phyloP scores from a whole-genome alignment of 225 moss, liverwort and hornwort genomes.

The Marchantia polymorpha region DNA sequence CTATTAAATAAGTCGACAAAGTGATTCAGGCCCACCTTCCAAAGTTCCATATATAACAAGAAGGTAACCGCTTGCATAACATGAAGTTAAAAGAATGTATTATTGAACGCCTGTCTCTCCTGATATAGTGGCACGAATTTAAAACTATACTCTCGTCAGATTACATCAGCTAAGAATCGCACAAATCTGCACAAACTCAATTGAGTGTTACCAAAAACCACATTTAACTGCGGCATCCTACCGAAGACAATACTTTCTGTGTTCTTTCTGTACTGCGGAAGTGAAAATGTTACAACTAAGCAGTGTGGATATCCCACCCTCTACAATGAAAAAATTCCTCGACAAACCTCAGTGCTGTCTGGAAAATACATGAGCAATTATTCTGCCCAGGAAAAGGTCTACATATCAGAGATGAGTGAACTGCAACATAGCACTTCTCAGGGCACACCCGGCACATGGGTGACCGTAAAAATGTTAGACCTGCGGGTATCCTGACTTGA shows the following conservation, averaged over 20 bases:
- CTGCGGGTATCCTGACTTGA: neutral
- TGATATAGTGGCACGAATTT: neutral
- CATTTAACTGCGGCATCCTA: neutral
- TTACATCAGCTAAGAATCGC: slow-evolving; percentile 17
- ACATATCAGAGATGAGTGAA: neutral
- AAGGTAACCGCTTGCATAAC: slow-evolving; percentile 2
- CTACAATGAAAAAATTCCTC: neutral
- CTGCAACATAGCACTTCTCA: neutral
- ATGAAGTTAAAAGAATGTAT: neutral
- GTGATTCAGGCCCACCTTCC: too few relatives aligned
- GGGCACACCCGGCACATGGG: neutral
- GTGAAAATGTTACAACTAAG: slow-evolving; percentile 3
- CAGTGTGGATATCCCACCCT: slow-evolving; percentile 10
- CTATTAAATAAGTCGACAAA: too few relatives aligned
- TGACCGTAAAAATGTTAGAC: neutral
- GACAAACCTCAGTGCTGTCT: neutral
- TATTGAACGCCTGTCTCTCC: slow-evolving; percentile 9
- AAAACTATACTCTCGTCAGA: slow-evolving; percentile 1
- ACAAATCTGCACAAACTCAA: slow-evolving; percentile 9
- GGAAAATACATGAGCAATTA: neutral
- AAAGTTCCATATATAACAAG: neutral
- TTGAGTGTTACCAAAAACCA: neutral
- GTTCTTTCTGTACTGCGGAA: slow-evolving; percentile 14
- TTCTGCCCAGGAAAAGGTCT: neutral
- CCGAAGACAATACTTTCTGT: slow-evolving; percentile 1